Evolutionary conservation across 306 rosid genomes (phyloP).

Genomic region (Abrus precatorius): DNA sequence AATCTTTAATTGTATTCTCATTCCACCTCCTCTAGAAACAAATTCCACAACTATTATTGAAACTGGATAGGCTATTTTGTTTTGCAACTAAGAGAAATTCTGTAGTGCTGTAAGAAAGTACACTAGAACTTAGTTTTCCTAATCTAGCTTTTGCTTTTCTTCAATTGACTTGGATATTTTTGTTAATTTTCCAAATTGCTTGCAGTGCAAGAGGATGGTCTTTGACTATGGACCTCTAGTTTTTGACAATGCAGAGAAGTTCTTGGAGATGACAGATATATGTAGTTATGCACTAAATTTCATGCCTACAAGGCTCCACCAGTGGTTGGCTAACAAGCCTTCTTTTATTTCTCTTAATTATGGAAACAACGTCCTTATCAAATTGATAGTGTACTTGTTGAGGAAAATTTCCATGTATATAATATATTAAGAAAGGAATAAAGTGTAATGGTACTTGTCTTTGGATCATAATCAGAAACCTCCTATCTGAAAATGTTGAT

Average conservation of each 20-base stretch:
- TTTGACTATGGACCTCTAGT: conserved; percentile 78
- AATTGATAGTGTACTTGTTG: conserved; percentile 26
- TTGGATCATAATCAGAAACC: too few species aligned
- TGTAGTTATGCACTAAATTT: conserved; percentile 57
- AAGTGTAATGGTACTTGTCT: too few species aligned
- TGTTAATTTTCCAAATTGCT: conserved; percentile 15
- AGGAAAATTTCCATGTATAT: not conserved
- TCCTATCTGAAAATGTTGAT: too few species aligned
- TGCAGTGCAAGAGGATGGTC: conserved; percentile 89
- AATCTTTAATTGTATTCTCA: not conserved
- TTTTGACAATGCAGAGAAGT: conserved; percentile 74
- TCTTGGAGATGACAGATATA: conserved; percentile 72
- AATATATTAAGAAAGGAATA: too few species aligned
- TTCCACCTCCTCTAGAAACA: conserved; percentile 34
- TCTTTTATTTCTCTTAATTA: conserved; percentile 52
- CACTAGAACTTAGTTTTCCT: conserved; percentile 1
- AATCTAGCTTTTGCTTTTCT: not conserved
- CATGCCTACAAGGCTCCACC: conserved; percentile 67
- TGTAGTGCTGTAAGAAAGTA: not conserved
- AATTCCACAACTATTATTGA: not conserved
- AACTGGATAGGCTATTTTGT: not conserved
- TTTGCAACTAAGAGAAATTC: conserved; percentile 11
- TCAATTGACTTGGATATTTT: not conserved
- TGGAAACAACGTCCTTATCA: not conserved
- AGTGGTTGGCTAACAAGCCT: conserved; percentile 26